Base-by-base conservation (phyloP, 306 rosid genomes). In the Vigna angularis region DNA sequence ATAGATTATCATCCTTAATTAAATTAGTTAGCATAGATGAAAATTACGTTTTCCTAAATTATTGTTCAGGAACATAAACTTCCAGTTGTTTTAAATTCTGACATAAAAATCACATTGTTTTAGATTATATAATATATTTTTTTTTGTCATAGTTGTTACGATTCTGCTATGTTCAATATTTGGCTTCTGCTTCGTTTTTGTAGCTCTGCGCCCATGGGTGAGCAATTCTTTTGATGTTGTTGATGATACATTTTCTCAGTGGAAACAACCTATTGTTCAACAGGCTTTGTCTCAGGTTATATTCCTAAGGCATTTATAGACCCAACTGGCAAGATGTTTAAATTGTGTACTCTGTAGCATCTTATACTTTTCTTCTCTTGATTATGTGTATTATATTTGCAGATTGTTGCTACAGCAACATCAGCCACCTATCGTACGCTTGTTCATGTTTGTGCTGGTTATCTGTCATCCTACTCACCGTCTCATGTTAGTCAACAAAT, bases 381-480 rank as follows among this genome's bases (percentile, higher is more conserved):
- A 74, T 59, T 47, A 6, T 76, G 69, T 72, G 62, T 79, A 52
- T 77, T 64, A 30, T 81, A 38, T 68, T 68, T 86, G 92, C 96
- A 94, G 98, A 89, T 94, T 79, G 91, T 94, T 64, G 79, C 81
- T 17, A 85, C 90, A 52, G 76, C 93, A 22, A 83, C 93, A 59
- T 91, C 97, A 67, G 85, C 85, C n/a, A 73, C 89, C 6, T 84
- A 89, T 82, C 89, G 88, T 22, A 83, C 93, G 1, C 94, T 94
- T 76, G 94, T 94, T 79, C 90, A 85, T 68, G 91, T 97, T 63
- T 87, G 94, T 84, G 93, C 98, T 75, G 98, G 97, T 74, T 94
- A 91, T 85, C 85, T 94, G 75, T 88, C 96, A 30, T 94, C 98
- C 15, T 94, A 86, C 83, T 91, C 94, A 5, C 96, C 90, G 76